Evolutionary conservation across 2,329 filamentous ascomycete species (phyloP), one percentile per base, ranked within the genome.

Genomic region (Spiromastix sp.): DNA sequence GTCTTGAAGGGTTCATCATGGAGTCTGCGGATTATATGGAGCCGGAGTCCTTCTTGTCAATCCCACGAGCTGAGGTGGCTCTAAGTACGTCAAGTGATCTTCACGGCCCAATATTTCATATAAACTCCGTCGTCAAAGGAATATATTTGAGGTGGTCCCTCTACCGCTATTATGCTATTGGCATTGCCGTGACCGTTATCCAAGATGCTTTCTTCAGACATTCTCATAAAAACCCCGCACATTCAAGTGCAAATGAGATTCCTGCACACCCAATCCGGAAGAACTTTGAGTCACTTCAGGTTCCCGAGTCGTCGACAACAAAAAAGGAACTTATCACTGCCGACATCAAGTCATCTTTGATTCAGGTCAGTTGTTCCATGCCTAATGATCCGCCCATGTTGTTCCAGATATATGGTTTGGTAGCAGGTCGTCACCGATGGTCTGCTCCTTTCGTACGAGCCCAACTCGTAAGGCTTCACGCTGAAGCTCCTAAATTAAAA

Each of bases 351-450:
- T 78, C 81, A 4, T 74, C 77, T 1, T 71, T 95, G 21, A 63
- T 96, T 13, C 89, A 96, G 53, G 59, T 96, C 46, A 96, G 96
- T 59, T 84, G 82, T 4, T 78, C 79, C 29, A 79, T 96, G 74
- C 89, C 91, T 1, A 69, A 79, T 12, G 87, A 96, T 48, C 93
- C 91, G n/a, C 74, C 79, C 0, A 67, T 96, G 57, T 87, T 98
- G 84, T 50, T 96, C 2, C 89, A 95, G 43, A 66, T 95, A 7
- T 89, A 89, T 54, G 75, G 77, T 7, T 55, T 96, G 25, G 85
- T 94, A 48, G 74, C 79, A 30, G 87, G 87, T 4, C 79, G 81
- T 8, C 86, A 95, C 56, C 72, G 89, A 48, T 95, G 87, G 82
- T 79, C 85, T 2, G 72, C 79, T 4, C 89, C 91, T 0, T 94